Percentiles rank a stretch among this genome's conserved stretches.
Conservation (phyloP, 2,329 filamentous ascomycete species). For the Cordyceps cicadae region DNA sequence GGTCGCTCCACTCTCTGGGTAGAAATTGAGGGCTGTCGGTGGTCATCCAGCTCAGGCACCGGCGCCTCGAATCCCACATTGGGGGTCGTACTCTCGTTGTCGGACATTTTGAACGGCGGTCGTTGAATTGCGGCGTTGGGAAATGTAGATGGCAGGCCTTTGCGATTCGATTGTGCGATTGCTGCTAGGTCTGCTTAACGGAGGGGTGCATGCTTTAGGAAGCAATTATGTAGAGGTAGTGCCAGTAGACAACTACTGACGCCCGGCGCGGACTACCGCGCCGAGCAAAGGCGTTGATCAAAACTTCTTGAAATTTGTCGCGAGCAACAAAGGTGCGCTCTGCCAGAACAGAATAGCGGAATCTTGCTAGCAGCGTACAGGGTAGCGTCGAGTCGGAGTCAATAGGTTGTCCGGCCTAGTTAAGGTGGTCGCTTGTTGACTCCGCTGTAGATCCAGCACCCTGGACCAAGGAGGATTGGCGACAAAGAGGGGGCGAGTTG, state of each 20-base stretch:
- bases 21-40: constrained; percentile 60
- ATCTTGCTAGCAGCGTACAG: background rate
- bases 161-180: background rate
- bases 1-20: constrained; percentile 52
- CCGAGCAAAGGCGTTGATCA: constrained; percentile 17
- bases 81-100: constrained; percentile 51
- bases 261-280: constrained; percentile 13
- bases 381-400: constrained; percentile 10
- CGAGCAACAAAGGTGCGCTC: background rate
- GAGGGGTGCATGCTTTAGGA: constrained; percentile 10
- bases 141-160: background rate
- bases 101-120: constrained; percentile 50
- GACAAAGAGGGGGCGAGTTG: constrained; percentile 63
- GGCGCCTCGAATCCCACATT: constrained; percentile 64
- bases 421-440: constrained; percentile 97
- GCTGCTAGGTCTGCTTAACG: constrained; percentile 28
- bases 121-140: constrained; percentile 20
- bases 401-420: constrained; percentile 37
- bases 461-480: constrained; percentile 81
- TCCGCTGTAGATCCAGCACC: constrained; percentile 90
- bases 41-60: constrained; percentile 78
- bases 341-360: background rate
- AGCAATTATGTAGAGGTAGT: background rate
- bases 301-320: background rate
- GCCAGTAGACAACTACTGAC: constrained; percentile 1